Conservation (phyloP, 2,329 filamentous ascomycete species). For the Clonostachys sp. region DNA sequence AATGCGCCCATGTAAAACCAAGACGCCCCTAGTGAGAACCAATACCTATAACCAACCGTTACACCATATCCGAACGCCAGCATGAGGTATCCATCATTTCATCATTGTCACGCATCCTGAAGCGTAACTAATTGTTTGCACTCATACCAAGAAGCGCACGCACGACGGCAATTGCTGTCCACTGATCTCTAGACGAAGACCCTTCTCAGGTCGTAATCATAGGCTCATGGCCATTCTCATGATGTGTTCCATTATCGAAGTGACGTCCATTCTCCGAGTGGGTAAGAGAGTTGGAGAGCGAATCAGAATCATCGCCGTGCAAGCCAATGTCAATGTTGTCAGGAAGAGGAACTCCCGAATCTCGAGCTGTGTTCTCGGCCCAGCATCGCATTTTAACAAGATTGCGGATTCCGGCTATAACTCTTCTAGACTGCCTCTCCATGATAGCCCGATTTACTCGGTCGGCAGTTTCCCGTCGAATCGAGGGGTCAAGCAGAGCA, state of each 20-base stretch:
- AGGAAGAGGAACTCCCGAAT: constrained; percentile 21
- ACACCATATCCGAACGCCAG: too few relatives aligned
- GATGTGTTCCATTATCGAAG: constrained; percentile 5
- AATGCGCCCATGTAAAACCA: too few relatives aligned
- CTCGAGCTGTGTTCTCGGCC: constrained; percentile 64
- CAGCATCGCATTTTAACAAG: constrained; percentile 80
- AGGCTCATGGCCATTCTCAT: constrained; percentile 39
- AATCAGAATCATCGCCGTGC: constrained; percentile 25
- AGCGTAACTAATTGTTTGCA: too few relatives aligned
- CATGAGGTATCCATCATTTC: too few relatives aligned
- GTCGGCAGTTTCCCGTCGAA: constrained; percentile 80
- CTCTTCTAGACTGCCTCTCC: constrained; percentile 63
- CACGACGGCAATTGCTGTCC: too few relatives aligned
- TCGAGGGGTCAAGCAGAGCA: constrained; percentile 70
- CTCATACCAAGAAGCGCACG: too few relatives aligned
- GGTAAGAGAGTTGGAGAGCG: not conserved
- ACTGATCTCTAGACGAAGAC: not conserved
- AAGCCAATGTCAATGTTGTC: constrained; percentile 29
- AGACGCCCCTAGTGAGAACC: too few relatives aligned
- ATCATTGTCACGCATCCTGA: too few relatives aligned
- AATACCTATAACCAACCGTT: too few relatives aligned
- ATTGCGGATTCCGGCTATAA: constrained; percentile 77
- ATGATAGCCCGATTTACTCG: constrained; percentile 88
- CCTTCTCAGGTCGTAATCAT: constrained; percentile 45
- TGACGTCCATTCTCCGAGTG: constrained; percentile 7